Evolutionary conservation across 129 eudicot species (phyloP), one percentile per base, ranked within the genome.

Genomic region (Lactuca sativa): DNA sequence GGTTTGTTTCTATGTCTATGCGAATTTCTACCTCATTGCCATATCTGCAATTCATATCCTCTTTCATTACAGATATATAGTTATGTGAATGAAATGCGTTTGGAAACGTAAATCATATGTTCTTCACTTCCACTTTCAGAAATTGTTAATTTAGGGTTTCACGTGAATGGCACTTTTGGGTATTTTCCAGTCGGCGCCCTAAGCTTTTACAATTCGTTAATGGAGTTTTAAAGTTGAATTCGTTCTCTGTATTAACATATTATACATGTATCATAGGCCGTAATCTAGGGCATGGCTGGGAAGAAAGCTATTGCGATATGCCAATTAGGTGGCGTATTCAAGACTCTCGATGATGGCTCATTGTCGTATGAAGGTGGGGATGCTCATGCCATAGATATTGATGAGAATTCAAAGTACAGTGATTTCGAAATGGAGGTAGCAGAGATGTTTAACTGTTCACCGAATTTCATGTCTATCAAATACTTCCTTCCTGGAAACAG

Each of bases 331-430:
- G 99, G 99, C 66, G 83, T 72, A 49, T 93, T 93, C 81, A 81
- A 83, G 83, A 79, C 90, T 9, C 82, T 80, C 64, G 51, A 66
- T 17, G 92, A 93, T 58, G 97, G 97, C 40, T 33, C 79, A 40
- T 73, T 93, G 77, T 70, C 84, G 32, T 93, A 93, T 66, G 75
- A 75, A 62, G 99, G 99, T 57, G 99, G 99, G 54, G 93, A 93
- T 62, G 98, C 97, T 61, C 98, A 89, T 80, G 98, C 98, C n/a
- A 89, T 93, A 74, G 98, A 93, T 64, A 80, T 93, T 16, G 95
- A 93, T 66, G 95, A 83, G 17, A 67, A 80, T 64, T 83, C 89
- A 80, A 80, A 80, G 31, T 93, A 76, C 65, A 76, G 65, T 54
- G 85, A 82, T 74, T 90, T 93, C 71, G 76, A 74, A 64, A 47